phyloP scores from a whole-genome alignment of 208 protist genomes.

The Trypanosoma congolense region DNA sequence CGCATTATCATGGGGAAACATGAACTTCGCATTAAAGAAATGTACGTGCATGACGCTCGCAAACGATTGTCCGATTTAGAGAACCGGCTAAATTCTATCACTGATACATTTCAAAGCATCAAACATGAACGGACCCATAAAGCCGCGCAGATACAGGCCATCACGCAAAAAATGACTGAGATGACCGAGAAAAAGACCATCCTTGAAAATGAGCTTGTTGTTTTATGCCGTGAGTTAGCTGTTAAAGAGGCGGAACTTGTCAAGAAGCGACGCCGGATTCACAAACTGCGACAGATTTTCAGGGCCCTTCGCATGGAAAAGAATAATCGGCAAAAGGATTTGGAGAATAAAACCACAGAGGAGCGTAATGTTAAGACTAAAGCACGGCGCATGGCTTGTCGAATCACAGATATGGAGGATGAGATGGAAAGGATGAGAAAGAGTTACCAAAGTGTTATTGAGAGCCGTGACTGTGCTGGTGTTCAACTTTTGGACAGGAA shows the following conservation, averaged over 20 bases:
- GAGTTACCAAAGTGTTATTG: slow-evolving; percentile 83
- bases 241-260: slow-evolving; percentile 85
- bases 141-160: slow-evolving; percentile 89
- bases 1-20: slow-evolving; percentile 76
- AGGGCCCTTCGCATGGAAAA: slow-evolving; percentile 79
- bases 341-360: slow-evolving; percentile 53
- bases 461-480: slow-evolving; percentile 91
- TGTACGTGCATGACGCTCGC: slow-evolving; percentile 53
- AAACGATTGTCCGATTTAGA: slow-evolving; percentile 70
- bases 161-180: slow-evolving; percentile 91
- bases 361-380: slow-evolving; percentile 84
- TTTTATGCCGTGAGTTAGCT: slow-evolving; percentile 81
- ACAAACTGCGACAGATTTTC: slow-evolving; percentile 64
- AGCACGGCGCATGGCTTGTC: slow-evolving; percentile 87
- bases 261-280: slow-evolving; percentile 74
- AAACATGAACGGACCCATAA: slow-evolving; percentile 92
- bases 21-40: slow-evolving; percentile 86
- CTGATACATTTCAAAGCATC: slow-evolving; percentile 84
- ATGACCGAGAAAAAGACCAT: slow-evolving; percentile 95
- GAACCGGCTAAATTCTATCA: slow-evolving; percentile 64
- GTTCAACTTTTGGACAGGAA: slow-evolving; percentile 96
- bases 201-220: slow-evolving; percentile 91
- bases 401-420: slow-evolving; percentile 84
- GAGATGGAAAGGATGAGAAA: slow-evolving; percentile 83
- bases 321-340: slow-evolving; percentile 72